These are phyloP conservation scores for Agarophyton chilense DNA, from an alignment of 23 red algal genomes.

Conservation along the genomic window DNA sequence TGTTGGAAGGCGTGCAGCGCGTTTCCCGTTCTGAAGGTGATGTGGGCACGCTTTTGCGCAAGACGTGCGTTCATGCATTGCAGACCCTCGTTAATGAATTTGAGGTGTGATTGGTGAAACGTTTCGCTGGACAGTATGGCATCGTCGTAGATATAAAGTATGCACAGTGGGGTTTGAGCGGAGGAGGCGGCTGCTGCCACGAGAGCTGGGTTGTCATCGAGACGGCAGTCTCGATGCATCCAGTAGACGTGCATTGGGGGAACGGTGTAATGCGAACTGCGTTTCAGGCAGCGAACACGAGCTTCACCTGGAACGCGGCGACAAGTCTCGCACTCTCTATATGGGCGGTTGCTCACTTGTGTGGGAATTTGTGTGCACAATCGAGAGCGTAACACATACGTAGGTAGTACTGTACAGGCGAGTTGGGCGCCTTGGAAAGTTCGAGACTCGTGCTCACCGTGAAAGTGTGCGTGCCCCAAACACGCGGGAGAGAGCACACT, in stretches of 20 bases:
- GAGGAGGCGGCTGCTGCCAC: neutral
- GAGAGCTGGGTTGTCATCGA: constrained; percentile 7
- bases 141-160: constrained; percentile 15
- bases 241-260: neutral
- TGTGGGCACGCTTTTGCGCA: neutral
- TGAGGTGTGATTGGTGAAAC: constrained; percentile 1
- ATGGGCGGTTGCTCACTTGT: too few species aligned
- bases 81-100: neutral
- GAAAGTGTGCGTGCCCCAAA: too few species aligned
- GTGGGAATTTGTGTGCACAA: too few species aligned
- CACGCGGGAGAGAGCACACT: too few species aligned
- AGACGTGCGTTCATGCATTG: neutral
- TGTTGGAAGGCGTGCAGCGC: neutral
- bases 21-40: neutral
- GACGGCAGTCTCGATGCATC: neutral
- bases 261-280: too few species aligned
- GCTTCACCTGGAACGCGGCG: too few species aligned
- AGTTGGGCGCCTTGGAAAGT: too few species aligned
- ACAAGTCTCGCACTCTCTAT: too few species aligned
- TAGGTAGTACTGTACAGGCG: too few species aligned
- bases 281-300: too few species aligned
- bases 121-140: neutral
- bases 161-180: neutral
- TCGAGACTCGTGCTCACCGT: too few species aligned
- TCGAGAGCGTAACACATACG: too few species aligned